Percentiles rank a stretch among this genome's conserved stretches.
phyloP scores from a whole-genome alignment of 1,284 basidiomycete species.

The Porodaedalea pini region DNA sequence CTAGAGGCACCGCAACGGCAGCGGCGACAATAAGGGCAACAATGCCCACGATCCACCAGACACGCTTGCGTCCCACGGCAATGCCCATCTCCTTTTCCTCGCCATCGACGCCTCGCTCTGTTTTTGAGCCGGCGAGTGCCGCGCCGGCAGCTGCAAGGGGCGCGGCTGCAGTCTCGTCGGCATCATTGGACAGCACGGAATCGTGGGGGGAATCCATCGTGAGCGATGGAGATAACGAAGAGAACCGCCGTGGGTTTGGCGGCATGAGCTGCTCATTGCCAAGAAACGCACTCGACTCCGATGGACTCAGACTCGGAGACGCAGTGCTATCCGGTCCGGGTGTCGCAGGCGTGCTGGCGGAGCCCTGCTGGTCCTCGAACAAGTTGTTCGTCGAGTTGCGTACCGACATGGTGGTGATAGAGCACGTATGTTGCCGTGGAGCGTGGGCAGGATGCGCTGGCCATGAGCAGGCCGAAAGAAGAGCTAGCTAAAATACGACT shows the following conservation, averaged over 20 bases:
- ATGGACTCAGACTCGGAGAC: neutral
- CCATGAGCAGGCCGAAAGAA: no score
- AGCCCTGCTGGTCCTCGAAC: no score
- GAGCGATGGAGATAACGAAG: neutral
- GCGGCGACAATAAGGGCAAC: conserved; percentile 41
- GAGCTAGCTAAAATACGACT: no score
- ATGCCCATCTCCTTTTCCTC: neutral
- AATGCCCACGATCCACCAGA: conserved; percentile 27
- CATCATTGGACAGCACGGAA: neutral
- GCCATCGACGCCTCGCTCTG: neutral
- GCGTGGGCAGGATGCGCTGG: no score
- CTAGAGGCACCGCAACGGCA: conserved; percentile 50
- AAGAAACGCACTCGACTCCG: neutral
- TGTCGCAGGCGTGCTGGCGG: neutral
- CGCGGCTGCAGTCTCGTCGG: neutral
- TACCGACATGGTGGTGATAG: no score
- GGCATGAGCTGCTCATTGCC: neutral
- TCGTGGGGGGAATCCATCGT: conserved; percentile 3
- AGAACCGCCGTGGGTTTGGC: conserved; percentile 1
- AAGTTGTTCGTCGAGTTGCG: no score
- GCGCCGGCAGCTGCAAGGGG: neutral
- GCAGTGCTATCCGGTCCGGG: neutral
- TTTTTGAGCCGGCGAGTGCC: neutral
- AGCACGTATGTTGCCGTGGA: no score
- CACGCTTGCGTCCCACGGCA: conserved; percentile 19